These are phyloP conservation scores for Tylopilus subfusipes DNA, from an alignment of 768 basidiomycete species.

Conservation along the genomic window DNA sequence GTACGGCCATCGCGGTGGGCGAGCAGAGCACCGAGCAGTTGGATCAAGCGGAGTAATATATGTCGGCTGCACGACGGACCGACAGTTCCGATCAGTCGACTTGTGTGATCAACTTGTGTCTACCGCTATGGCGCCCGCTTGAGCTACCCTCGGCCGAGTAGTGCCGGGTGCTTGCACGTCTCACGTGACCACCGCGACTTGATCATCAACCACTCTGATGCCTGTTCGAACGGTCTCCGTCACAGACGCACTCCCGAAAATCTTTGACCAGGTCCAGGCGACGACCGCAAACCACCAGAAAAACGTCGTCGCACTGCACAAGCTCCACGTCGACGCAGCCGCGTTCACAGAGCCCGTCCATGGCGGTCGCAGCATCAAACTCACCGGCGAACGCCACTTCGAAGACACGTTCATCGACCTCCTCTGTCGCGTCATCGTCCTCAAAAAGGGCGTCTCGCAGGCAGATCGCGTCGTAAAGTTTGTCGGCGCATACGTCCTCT, in stretches of 20 bases:
- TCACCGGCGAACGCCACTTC: conserved; percentile 77
- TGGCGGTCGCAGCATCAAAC: no score
- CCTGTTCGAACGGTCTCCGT: conserved; percentile 12
- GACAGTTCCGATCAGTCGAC: no score
- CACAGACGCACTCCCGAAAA: conserved; percentile 36
- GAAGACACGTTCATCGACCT: conserved; percentile 59
- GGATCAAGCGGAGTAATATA: no score
- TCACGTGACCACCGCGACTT: conserved; percentile 17
- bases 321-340: conserved; percentile 68
- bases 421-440: conserved; percentile 55
- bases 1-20: conserved; percentile 2
- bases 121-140: no score
- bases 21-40: no score
- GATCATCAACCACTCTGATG: conserved; percentile 13
- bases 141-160: no score
- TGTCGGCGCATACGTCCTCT: no score
- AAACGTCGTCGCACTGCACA: conserved; percentile 79
- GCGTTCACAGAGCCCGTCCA: conserved; percentile 43
- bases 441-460: conserved; percentile 91
- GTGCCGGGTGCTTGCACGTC: no score
- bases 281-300: conserved; percentile 83
- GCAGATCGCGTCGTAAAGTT: no score
- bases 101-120: no score
- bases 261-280: conserved; percentile 77
- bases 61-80: no score